Evolutionary conservation across 495 filamentous ascomycete species (phyloP), one percentile per base, ranked within the genome.

Genomic region (Lindgomyces ingoldianus): DNA sequence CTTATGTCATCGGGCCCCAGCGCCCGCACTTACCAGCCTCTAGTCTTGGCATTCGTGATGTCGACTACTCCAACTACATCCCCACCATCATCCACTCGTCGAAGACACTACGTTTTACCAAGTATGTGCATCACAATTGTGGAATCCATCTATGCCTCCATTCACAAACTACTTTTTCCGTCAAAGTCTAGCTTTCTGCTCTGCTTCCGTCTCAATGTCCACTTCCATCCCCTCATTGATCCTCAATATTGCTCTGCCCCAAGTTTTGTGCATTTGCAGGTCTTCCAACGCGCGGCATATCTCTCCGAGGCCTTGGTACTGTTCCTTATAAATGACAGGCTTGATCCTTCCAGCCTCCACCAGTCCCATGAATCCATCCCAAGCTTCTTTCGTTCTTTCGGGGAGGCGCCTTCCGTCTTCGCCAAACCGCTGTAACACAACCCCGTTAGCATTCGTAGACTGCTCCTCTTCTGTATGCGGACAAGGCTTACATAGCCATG

Each of bases 341-440:
- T 68, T 73, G 39, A 75, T 64, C 30, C 51, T 58, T 27, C 74
- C 74, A 18, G 39, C 56, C 25, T 64, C 30, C 29, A 75, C 60
- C 60, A 76, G 54, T 29, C 67, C 54, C 62, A 74, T 62, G 60
- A 75, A 75, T 14, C 69, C 72, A n/a, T 72, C 60, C 74, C 72
- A 74, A 10, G 73, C 70, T 21, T 44, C 44, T 47, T 73, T 26
- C 18, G 70, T 63, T 51, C 62, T 62, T 2, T 67, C 26, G 8
- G 74, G 70, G 48, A 66, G 57, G 26, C 72, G 56, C 26, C 78
- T 58, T 11, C 71, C 72, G 22, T 72, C 72, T 60, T 76, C 74
- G 3, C 74, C 74, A 62, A 74, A 76, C 46, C 74, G 57, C 67
- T 69, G 26, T 45, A n/a, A n/a, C n/a, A n/a, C n/a, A n/a, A n/a